These are phyloP conservation scores for Hermanozyma aechmeae DNA, from an alignment of 805 yeast genomes.

Conservation along the genomic window DNA sequence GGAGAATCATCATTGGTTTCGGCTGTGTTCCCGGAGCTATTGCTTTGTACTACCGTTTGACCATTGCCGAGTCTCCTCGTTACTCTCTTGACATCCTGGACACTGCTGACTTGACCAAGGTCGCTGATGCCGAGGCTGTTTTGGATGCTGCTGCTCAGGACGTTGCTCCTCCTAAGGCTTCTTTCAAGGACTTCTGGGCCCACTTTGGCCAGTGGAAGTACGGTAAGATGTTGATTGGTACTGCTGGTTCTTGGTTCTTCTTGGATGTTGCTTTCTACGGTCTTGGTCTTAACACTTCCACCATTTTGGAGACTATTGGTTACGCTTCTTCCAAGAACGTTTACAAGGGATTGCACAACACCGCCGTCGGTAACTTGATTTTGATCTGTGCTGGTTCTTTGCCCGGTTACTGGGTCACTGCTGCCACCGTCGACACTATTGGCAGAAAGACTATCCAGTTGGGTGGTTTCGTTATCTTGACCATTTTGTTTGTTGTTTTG, in stretches of 20 bases:
- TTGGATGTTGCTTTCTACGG: constrained; percentile 90
- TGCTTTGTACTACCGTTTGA: constrained; percentile 85
- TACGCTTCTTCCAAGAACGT: constrained; percentile 65
- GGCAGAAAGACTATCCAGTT: constrained; percentile 85
- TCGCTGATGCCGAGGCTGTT: constrained; percentile 40
- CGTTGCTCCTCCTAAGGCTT: constrained; percentile 68
- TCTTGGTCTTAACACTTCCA: constrained; percentile 72
- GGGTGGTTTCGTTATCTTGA: constrained; percentile 63
- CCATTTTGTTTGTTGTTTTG: constrained; percentile 64
- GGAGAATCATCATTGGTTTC: constrained; percentile 86
- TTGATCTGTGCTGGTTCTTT: constrained; percentile 90
- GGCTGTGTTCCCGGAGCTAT: constrained; percentile 84
- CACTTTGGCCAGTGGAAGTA: constrained; percentile 86
- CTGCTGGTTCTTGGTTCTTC: constrained; percentile 88
- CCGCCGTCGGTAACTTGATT: constrained; percentile 88
- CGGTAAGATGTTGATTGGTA: constrained; percentile 74
- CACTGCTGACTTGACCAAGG: constrained; percentile 46
- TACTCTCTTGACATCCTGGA: constrained; percentile 69
- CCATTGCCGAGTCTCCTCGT: constrained; percentile 93
- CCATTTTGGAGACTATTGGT: constrained; percentile 75
- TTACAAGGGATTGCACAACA: constrained; percentile 60
- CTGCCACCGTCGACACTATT: constrained; percentile 67
- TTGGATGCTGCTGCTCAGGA: constrained; percentile 28
- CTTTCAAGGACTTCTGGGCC: constrained; percentile 56
- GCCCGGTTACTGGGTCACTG: constrained; percentile 88